phyloP scores from a whole-genome alignment of 208 protist species.

The Leishmania tropica region DNA sequence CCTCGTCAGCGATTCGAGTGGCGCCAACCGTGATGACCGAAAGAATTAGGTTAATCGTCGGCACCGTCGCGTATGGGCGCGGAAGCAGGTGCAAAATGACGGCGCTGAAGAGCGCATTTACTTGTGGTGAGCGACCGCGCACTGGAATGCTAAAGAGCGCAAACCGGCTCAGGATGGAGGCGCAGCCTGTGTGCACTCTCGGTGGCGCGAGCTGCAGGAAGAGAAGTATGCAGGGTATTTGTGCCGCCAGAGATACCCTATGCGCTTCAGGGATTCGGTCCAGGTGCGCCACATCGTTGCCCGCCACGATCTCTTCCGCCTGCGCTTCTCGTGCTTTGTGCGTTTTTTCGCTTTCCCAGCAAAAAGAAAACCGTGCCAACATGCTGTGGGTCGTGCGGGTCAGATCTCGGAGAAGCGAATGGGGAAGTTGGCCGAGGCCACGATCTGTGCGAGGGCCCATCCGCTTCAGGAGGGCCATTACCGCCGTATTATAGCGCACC shows the following conservation, averaged over 20 bases:
- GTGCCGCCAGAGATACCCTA: background rate
- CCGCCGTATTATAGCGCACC: conserved; percentile 1
- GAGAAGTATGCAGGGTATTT: conserved; percentile 5
- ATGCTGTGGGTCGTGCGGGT: background rate
- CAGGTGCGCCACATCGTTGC: background rate
- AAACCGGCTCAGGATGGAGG: background rate
- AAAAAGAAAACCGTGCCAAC: background rate
- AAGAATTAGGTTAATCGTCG: conserved; percentile 3
- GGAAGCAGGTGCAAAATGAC: conserved; percentile 3
- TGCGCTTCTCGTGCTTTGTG: background rate
- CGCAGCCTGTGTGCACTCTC: background rate
- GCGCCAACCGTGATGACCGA: background rate
- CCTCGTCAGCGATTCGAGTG: background rate
- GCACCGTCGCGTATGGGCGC: background rate
- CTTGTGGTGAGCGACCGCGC: background rate
- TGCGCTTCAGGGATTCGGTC: background rate
- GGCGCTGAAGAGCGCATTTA: conserved; percentile 2
- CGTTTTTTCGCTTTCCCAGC: background rate
- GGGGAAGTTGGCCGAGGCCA: background rate
- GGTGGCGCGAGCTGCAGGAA: conserved; percentile 5
- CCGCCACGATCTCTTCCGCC: background rate
- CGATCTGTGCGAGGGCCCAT: conserved; percentile 2
- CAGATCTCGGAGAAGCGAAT: background rate
- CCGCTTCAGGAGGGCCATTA: conserved; percentile 5
- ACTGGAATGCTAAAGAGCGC: conserved; percentile 3